phyloP scores from a whole-genome alignment of 2,329 filamentous ascomycete genomes.

The Sordariomycetes sp. region DNA sequence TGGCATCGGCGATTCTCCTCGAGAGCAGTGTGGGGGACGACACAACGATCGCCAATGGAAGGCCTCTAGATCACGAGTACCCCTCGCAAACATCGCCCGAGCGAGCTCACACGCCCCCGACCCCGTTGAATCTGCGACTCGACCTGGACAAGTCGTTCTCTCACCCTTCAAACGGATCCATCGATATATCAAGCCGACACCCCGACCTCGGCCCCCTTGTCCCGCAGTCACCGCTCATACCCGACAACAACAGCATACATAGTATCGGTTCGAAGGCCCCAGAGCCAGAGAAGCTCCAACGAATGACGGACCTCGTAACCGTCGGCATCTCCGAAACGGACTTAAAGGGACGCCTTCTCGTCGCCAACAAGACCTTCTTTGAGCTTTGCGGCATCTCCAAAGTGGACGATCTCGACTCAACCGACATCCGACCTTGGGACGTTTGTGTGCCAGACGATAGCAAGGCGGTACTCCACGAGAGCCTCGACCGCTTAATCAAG shows the following conservation, averaged over 20 bases:
- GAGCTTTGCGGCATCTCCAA: constrained; percentile 35
- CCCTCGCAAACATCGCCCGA: background rate
- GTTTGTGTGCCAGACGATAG: constrained; percentile 31
- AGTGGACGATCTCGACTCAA: constrained; percentile 19
- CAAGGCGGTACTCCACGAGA: constrained; percentile 21
- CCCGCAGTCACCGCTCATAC: background rate
- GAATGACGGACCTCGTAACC: constrained; percentile 39
- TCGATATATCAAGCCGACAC: background rate
- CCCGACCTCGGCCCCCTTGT: background rate
- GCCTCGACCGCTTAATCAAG: constrained; percentile 22
- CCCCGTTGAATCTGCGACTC: background rate
- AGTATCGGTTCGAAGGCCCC: constrained; percentile 19
- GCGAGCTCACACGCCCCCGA: background rate
- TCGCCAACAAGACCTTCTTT: constrained; percentile 39
- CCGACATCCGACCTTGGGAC: constrained; percentile 28
- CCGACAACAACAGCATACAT: background rate
- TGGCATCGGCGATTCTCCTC: constrained; percentile 2
- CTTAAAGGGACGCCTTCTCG: constrained; percentile 31
- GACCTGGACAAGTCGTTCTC: background rate
- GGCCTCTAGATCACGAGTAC: background rate
- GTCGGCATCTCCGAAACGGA: constrained; percentile 42
- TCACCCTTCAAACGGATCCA: background rate
- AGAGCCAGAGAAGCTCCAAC: constrained; percentile 37
- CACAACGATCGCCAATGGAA: constrained; percentile 9
- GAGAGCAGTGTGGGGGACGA: background rate